A percentile compares a stretch with the other conserved stretches of the same genome.
Conservation (phyloP, 2,329 filamentous ascomycete genomes). For the Nothopassalora personata region DNA sequence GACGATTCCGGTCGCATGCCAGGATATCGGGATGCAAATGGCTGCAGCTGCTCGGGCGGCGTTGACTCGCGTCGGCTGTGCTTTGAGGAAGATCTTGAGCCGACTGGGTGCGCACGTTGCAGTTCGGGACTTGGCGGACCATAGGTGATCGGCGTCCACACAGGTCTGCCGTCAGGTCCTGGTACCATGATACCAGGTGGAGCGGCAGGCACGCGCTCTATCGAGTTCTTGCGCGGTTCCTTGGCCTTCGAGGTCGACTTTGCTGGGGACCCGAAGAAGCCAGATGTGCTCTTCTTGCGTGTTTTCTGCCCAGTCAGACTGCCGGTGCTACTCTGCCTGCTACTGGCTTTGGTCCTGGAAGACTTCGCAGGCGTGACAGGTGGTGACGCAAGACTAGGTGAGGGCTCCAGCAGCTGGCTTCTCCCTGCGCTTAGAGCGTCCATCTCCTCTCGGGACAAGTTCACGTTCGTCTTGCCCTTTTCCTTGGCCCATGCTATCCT, state of each 20-base stretch:
- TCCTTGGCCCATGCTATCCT: conserved; percentile 74
- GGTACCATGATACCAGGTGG: conserved; percentile 45
- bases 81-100: conserved; percentile 22
- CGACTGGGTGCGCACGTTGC: conserved; percentile 5
- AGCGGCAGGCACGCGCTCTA: conserved; percentile 19
- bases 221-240: conserved; percentile 26
- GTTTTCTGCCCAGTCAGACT: conserved; percentile 34
- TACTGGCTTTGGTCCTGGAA: conserved; percentile 26
- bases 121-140: conserved; percentile 24
- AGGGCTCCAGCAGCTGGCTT: conserved; percentile 25
- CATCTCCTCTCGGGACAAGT: conserved; percentile 72
- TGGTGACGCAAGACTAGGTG: conserved; percentile 27
- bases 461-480: conserved; percentile 72
- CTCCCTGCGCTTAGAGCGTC: conserved; percentile 62
- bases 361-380: conserved; percentile 27
- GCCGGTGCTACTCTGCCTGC: conserved; percentile 33
- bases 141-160: conserved; percentile 37
- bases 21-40: conserved; percentile 21
- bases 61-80: conserved; percentile 29
- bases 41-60: conserved; percentile 24
- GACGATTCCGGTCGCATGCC: conserved; percentile 34
- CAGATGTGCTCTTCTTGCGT: conserved; percentile 30
- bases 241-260: conserved; percentile 32
- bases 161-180: conserved; percentile 44
- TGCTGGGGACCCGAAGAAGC: conserved; percentile 33